Conservation (phyloP, 208 protist genomes). For the Balamuthia mandrillaris region DNA sequence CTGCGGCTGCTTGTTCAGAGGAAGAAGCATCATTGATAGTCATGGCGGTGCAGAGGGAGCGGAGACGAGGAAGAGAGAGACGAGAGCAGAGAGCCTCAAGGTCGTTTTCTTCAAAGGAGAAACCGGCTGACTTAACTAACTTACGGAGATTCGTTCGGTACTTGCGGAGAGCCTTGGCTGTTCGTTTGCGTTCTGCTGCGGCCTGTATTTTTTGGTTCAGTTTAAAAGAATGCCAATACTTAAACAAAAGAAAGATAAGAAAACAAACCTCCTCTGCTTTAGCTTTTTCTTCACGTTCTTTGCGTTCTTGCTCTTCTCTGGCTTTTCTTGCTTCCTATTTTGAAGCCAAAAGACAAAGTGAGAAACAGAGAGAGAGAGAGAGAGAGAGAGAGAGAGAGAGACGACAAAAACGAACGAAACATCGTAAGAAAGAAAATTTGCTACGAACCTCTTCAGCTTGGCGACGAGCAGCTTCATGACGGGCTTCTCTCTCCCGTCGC, state of each 20-base stretch:
- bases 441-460: not conserved
- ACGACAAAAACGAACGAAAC: too few species aligned
- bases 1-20: not conserved
- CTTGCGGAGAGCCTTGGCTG: slow-evolving; percentile 43
- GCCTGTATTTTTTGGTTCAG: slow-evolving; percentile 41
- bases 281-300: not conserved
- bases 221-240: not conserved
- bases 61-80: not conserved
- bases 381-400: not conserved
- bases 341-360: slow-evolving; percentile 33
- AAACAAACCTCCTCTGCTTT: slow-evolving; percentile 51
- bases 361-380: not conserved
- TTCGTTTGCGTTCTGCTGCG: slow-evolving; percentile 21
- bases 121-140: not conserved
- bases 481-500: slow-evolving; percentile 31
- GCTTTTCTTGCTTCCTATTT: slow-evolving; percentile 62
- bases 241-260: not conserved
- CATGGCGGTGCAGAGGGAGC: not conserved
- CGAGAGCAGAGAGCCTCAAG: not conserved
- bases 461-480: not conserved
- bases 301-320: slow-evolving; percentile 76
- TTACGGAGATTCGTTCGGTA: slow-evolving; percentile 1
- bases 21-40: not conserved
- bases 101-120: not conserved
- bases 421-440: not conserved